phyloP scores from a whole-genome alignment of 352 stramenopile species.

The Pythium aristosporum region DNA sequence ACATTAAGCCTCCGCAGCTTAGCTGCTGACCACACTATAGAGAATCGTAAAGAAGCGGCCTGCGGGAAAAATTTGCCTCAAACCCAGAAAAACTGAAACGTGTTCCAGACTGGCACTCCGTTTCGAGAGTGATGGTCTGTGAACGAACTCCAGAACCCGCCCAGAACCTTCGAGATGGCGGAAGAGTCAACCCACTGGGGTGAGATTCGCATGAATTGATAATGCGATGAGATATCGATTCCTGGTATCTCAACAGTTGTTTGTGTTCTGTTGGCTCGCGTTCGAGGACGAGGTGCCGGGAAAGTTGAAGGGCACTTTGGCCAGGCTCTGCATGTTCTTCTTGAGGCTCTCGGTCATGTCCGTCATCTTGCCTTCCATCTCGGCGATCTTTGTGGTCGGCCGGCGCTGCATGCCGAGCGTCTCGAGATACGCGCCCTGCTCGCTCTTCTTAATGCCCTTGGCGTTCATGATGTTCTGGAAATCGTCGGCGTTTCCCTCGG shows the following conservation, averaged over 20 bases:
- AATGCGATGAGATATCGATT: slow-evolving; percentile 9
- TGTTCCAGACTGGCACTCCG: slow-evolving; percentile 11
- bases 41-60: neutral
- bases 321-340: slow-evolving; percentile 86
- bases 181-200: slow-evolving; percentile 4
- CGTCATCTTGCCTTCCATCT: slow-evolving; percentile 86
- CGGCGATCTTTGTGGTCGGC: slow-evolving; percentile 64
- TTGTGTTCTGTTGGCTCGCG: slow-evolving; percentile 21
- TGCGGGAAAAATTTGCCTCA: neutral
- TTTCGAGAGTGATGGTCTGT: slow-evolving; percentile 9
- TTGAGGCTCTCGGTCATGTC: slow-evolving; percentile 85
- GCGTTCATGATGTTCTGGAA: slow-evolving; percentile 95
- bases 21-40: neutral
- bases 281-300: slow-evolving; percentile 28
- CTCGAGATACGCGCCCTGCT: slow-evolving; percentile 61
- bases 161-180: slow-evolving; percentile 22
- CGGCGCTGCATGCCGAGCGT: slow-evolving; percentile 65
- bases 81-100: neutral
- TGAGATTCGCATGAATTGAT: slow-evolving; percentile 17
- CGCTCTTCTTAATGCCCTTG: slow-evolving; percentile 89
- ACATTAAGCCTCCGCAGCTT: slow-evolving; percentile 1
- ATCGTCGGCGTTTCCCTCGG: slow-evolving; percentile 89
- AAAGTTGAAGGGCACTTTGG: slow-evolving; percentile 76
- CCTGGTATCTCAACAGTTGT: neutral
- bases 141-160: slow-evolving; percentile 7